Base-by-base conservation (phyloP, 805 yeast genomes). In the Metschnikowia matae region DNA sequence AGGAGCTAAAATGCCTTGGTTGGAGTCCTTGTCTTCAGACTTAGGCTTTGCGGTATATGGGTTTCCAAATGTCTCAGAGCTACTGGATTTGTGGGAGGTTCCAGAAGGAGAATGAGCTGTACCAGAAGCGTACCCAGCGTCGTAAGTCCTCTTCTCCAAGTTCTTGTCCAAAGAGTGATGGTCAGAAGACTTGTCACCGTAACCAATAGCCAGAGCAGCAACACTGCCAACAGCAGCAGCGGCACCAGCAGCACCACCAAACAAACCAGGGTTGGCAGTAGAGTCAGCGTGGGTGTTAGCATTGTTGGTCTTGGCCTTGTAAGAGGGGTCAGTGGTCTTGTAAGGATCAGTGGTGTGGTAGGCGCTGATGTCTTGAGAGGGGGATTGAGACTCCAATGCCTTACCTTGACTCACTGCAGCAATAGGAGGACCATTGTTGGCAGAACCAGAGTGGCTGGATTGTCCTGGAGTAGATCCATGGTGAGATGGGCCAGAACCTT, bases 161-260 rank as follows among this genome's bases (percentile, higher is more conserved):
- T 48, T 46, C 3, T 50, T 35, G 8, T 48, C 33, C 17, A 41
- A 34, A 4, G 47, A 21, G 6, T 33, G 29, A 23, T 40, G 23
- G 14, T 44, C 32, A 17, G 49, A 36, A 21, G 46, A 21, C 4
- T 35, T 15, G 20, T 15, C 17, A 14, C 48, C 41, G 31, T 37
- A 26, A 29, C 52, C 52, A 23, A 49, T 33, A 6, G 52, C 54
- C 34, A 50, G 45, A n/a, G 54, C 52, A 3, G 52, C 54, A 39
- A 56, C 58, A 15, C 61, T 61, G n/a, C 52, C 62, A 14, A 57
- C 51, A n/a, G 55, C 55, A 26, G 47, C 36, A 1, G 48, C 55
- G 6, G 56, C 50, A 15, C 50, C 54, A 26, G 51, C 52, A 26
- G 49, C 53, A 15, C 52, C 57, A 4, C 56, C 49, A 23, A 57